Base-by-base conservation (phyloP, 208 protist genomes). In the Leishmania guyanensis region DNA sequence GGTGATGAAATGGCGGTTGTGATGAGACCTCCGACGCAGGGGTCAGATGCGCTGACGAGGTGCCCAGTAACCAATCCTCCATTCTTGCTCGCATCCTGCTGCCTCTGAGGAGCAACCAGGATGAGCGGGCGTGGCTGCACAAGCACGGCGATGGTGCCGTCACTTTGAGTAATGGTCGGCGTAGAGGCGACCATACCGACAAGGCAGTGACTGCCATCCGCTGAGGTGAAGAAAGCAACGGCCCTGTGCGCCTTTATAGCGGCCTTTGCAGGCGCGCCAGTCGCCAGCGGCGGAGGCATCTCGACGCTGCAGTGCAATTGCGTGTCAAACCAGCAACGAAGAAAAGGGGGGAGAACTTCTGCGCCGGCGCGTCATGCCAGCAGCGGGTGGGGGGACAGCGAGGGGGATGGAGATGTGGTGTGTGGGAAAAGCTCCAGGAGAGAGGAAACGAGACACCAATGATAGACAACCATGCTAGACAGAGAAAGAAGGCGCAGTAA, bases 71-170 rank as follows among this genome's bases (percentile, higher is more conserved):
- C 60, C 50, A 48, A n/a, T 6, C 72, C 73, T 1, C 43, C 64
- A 6, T 56, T 56, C 12, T 46, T 6, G 4, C 60, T 74, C 10
- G 64, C 73, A 66, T 69, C 72, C 12, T 65, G 62, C 36, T 6
- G 26, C 43, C 33, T 51, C 22, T 56, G 72, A 16, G 62, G 70
- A 36, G 56, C 14, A 26, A 83, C 50, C 1, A 83, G 69, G 39
- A 83, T 65, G 36, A 83, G 71, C 3, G 79, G 79, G 56, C 79
- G 79, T 17, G 79, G 82, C 69, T 82, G 76, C 48, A 85, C 77
- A 36, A 77, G 33, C 9, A 75, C 72, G 1, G 74, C 48, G 8
- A 68, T 6, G 53, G 46, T 58, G 22, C 78, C 82, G 54, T 82
- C 60, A 5, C 8, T n/a, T 36, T 68, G 58, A 16, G 36, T 17